Evolutionary conservation across 2,329 filamentous ascomycete genomes (phyloP), one percentile per base, ranked within the genome.

Genomic region (Graphilbum ipis-grandicollis): DNA sequence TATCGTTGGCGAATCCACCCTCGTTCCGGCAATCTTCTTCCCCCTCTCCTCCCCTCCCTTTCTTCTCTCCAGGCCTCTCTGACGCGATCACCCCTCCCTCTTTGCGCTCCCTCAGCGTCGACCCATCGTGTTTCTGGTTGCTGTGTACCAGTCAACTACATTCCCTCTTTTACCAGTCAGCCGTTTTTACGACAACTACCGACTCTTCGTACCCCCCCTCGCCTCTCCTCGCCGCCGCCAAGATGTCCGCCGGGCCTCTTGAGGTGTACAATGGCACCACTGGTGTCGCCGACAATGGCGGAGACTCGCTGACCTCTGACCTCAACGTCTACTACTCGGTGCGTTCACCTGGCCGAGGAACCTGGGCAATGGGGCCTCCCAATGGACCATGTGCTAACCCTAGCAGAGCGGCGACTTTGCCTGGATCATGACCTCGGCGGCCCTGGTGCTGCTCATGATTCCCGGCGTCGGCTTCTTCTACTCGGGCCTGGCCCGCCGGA

Each of bases 401-500:
- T 25, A 12, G 23, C 26, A 88, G 77, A 68, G 75, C 41, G 85
- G 84, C 51, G 75, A 93, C 59, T 74, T 93, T 50, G 72, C 78
- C 39, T 93, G 82, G 77, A 71, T 93, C 52, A 64, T 85, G 49
- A 72, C 74, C 37, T 74, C 72, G 25, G 71, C 83, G 4, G 82
- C 80, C 14, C 71, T 93, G 34, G 84, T 93, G 40, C 65, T 93
- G 47, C 74, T 93, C 52, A 93, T 93, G 84, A 84, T 93, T 55
- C 85, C 85, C 28, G 85, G 85, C 40, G 84, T 93, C 51, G 85
- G 83, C 37, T 90, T 93, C 67, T 93, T 93, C 68, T 93, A 93
- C 65, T 88, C 81, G 31, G 85, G 84, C 44, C 76, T 93, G 14
- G 83, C 85, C 14, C 76, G 84, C 39, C 75, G 85, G 55, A 93